These are phyloP conservation scores for Trichoderma gracile DNA, from an alignment of 2,329 filamentous ascomycete species.

Conservation along the genomic window DNA sequence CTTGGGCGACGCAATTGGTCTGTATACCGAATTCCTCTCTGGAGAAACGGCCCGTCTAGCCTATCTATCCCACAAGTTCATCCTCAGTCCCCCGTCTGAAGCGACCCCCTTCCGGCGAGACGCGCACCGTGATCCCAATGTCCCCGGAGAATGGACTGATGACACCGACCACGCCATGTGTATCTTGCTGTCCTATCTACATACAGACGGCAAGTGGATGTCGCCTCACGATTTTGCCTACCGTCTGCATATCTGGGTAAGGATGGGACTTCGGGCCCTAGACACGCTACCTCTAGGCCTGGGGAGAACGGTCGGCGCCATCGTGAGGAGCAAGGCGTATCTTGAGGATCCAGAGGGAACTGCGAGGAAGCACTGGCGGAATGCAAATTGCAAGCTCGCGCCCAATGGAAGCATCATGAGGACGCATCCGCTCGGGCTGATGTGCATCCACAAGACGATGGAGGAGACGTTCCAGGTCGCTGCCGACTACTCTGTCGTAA, in stretches of 20 bases:
- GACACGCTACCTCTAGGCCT: constrained; percentile 51
- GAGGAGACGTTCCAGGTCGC: constrained; percentile 48
- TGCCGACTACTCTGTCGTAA: constrained; percentile 45
- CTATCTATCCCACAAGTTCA: constrained; percentile 45
- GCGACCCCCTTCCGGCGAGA: constrained; percentile 48
- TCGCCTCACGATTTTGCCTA: constrained; percentile 46
- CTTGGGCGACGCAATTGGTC: constrained; percentile 54
- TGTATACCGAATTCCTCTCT: constrained; percentile 56
- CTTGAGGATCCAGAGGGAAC: constrained; percentile 42
- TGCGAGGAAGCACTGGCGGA: constrained; percentile 46
- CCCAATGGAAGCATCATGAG: constrained; percentile 57
- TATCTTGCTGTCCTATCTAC: constrained; percentile 50
- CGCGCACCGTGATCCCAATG: constrained; percentile 46
- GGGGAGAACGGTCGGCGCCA: constrained; percentile 48
- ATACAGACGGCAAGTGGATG: constrained; percentile 43
- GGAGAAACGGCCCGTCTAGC: constrained; percentile 36
- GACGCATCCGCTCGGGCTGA: constrained; percentile 52
- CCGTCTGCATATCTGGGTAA: constrained; percentile 50
- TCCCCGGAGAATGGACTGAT: constrained; percentile 52
- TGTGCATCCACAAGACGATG: constrained; percentile 45
- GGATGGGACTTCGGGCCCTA: constrained; percentile 48
- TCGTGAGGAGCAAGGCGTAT: constrained; percentile 45
- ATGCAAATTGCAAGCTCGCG: constrained; percentile 42
- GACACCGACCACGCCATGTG: constrained; percentile 57
- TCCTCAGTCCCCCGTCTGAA: constrained; percentile 38